These are phyloP conservation scores for Ophiostoma sp. DNA, from an alignment of 2,329 filamentous ascomycete genomes.

Conservation along the genomic window DNA sequence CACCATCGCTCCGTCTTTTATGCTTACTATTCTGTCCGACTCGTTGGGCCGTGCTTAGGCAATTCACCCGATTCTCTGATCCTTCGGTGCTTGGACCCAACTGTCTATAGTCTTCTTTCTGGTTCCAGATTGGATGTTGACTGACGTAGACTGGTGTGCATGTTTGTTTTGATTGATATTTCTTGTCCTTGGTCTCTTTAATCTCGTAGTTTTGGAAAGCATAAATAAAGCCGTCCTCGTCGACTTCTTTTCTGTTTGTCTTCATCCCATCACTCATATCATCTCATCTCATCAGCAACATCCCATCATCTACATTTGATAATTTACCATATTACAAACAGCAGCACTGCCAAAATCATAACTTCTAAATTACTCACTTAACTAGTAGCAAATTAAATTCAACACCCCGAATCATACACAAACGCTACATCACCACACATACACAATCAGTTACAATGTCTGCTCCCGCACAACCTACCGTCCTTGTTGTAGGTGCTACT, in stretches of 20 bases:
- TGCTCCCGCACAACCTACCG: background rate
- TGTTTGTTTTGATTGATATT: background rate
- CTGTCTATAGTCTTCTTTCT: background rate
- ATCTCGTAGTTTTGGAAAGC: background rate
- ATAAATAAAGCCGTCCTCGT: background rate
- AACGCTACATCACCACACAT: background rate
- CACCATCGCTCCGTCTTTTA: background rate
- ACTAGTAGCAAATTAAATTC: background rate
- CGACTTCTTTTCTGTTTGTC: background rate
- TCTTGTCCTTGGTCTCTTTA: background rate
- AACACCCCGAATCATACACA: background rate
- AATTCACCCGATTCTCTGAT: background rate
- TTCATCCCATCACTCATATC: background rate
- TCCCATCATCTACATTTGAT: background rate
- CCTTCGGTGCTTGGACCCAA: background rate
- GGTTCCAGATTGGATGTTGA: background rate
- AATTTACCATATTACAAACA: background rate
- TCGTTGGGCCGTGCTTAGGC: background rate
- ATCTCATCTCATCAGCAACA: background rate
- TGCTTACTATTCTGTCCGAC: background rate
- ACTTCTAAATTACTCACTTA: background rate
- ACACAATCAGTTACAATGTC: background rate
- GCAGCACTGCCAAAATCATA: background rate
- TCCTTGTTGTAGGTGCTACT: conserved; percentile 27
- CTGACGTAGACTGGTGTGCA: background rate